Conservation (phyloP, 257 asterid species). For the Petunia axillaris region DNA sequence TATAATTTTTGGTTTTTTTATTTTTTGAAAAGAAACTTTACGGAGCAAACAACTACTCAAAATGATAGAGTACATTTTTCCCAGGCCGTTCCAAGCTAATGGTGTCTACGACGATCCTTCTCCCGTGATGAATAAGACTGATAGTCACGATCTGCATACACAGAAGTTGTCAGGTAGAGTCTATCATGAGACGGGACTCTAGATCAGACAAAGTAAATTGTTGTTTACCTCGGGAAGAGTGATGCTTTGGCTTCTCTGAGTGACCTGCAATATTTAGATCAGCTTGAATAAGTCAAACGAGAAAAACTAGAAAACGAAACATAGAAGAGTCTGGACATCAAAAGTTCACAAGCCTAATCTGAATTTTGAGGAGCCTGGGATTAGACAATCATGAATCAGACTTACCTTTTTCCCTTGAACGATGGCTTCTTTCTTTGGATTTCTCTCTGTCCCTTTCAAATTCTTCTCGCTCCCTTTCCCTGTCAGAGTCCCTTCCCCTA, state of each 20-base stretch:
- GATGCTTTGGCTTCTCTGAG: slow-evolving; percentile 65
- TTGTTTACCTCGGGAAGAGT: slow-evolving; percentile 73
- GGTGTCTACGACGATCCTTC: slow-evolving; percentile 76
- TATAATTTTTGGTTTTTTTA: no score
- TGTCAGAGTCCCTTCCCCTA: slow-evolving; percentile 72
- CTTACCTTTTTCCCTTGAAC: slow-evolving; percentile 72
- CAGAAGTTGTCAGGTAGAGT: neutral
- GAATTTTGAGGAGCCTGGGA: slow-evolving; percentile 4
- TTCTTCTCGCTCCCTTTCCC: slow-evolving; percentile 70
- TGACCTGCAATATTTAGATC: slow-evolving; percentile 49
- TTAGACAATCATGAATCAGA: slow-evolving; percentile 51
- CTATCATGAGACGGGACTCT: neutral
- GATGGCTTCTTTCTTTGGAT: slow-evolving; percentile 71
- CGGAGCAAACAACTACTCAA: neutral
- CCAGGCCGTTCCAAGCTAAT: slow-evolving; percentile 41
- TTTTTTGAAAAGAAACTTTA: neutral
- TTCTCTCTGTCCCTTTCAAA: slow-evolving; percentile 69
- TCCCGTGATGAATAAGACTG: slow-evolving; percentile 71
- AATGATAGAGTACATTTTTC: neutral
- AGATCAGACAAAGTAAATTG: neutral
- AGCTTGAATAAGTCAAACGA: slow-evolving; percentile 23
- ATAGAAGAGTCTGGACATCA: neutral
- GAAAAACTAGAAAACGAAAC: slow-evolving; percentile 18
- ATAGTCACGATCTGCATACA: slow-evolving; percentile 67
- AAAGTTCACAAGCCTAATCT: neutral